Evolutionary conservation across 2,329 filamentous ascomycete species (phyloP).

Genomic region (Aspergillus neoniger): DNA sequence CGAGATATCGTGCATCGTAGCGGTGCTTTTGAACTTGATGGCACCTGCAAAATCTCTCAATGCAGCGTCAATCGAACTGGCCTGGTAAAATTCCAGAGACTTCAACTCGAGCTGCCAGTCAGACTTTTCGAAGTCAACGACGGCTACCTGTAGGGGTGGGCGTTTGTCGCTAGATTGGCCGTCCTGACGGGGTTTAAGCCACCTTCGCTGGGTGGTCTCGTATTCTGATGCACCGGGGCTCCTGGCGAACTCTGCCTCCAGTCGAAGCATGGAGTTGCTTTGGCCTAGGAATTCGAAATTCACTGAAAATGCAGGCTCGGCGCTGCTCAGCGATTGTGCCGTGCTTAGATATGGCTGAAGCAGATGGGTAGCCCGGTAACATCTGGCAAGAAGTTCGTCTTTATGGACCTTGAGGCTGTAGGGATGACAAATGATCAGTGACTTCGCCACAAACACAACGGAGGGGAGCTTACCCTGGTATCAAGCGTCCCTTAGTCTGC

Average conservation of each 20-base stretch:
- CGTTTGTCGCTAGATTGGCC: constrained; percentile 24
- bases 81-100: constrained; percentile 39
- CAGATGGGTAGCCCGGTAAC: constrained; percentile 30
- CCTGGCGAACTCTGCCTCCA: constrained; percentile 41
- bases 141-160: constrained; percentile 37
- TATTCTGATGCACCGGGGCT: constrained; percentile 33
- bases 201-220: constrained; percentile 38
- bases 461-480: constrained; percentile 38
- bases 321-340: constrained; percentile 23
- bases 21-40: constrained; percentile 27
- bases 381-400: constrained; percentile 32
- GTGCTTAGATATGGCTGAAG: constrained; percentile 30
- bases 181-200: constrained; percentile 33
- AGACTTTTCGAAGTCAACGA: constrained; percentile 41
- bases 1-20: constrained; percentile 24
- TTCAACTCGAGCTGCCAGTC: constrained; percentile 48
- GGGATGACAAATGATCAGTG: constrained; percentile 9
- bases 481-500: constrained; percentile 38
- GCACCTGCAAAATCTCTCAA: constrained; percentile 34
- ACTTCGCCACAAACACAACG: not conserved
- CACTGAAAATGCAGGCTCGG: constrained; percentile 40
- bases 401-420: constrained; percentile 29
- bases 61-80: constrained; percentile 27
- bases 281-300: constrained; percentile 43
- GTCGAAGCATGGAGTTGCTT: constrained; percentile 34